Conservation (phyloP, 306 rosid genomes). For the Lathyrus tuberosus region DNA sequence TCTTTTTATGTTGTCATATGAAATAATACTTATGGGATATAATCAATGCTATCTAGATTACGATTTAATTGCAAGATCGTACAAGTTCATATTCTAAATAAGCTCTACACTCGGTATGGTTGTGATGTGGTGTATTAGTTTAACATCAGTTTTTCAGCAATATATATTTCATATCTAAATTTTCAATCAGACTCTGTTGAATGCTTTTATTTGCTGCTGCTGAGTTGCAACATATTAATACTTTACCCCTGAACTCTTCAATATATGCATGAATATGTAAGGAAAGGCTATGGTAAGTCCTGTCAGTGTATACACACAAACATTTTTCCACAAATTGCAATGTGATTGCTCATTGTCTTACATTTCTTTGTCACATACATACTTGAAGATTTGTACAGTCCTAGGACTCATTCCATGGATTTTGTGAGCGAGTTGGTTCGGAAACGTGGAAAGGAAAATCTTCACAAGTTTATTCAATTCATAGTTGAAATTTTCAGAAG, state of each 20-base stretch:
- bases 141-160: no score
- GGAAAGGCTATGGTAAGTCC: conserved; percentile 94
- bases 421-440: conserved; percentile 95
- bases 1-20: conserved; percentile 5
- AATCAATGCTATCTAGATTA: not conserved
- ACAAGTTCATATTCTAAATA: no score
- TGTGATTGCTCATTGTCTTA: conserved; percentile 38
- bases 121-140: no score
- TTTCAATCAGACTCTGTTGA: conserved; percentile 12
- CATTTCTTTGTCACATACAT: conserved; percentile 62
- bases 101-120: no score
- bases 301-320: conserved; percentile 13
- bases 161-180: conserved; percentile 9
- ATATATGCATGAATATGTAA: conserved; percentile 80
- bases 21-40: conserved; percentile 20
- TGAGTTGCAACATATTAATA: conserved; percentile 7
- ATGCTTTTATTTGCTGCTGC: conserved; percentile 19
- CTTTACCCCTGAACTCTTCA: conserved; percentile 15
- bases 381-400: conserved; percentile 94
- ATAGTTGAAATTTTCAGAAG: conserved; percentile 81
- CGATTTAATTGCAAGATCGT: not conserved
- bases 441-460: conserved; percentile 95
- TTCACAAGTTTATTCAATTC: conserved; percentile 83
- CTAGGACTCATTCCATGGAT: conserved; percentile 97
- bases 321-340: not conserved